Conservation (phyloP, 495 filamentous ascomycete species). For the Echria macrotheca region DNA sequence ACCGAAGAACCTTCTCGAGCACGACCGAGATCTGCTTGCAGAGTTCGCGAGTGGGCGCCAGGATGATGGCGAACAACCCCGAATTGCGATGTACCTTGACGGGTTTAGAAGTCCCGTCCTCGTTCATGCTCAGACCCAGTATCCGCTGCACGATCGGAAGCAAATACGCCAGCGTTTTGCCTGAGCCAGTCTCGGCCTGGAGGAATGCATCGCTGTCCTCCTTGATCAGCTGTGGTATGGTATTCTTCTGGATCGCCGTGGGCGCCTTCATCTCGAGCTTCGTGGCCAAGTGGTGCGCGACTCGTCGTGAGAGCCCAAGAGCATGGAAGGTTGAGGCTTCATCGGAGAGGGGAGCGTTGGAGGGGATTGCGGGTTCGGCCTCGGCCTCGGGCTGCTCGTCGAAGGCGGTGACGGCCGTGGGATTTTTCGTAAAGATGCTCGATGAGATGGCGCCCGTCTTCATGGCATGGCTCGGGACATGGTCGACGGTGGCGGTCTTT, state of each 20-base stretch:
- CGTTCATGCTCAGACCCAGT: slow-evolving; percentile 60
- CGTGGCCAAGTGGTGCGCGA: slow-evolving; percentile 76
- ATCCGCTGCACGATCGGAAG: slow-evolving; percentile 87
- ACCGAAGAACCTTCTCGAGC: slow-evolving; percentile 72
- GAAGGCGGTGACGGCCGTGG: slow-evolving; percentile 54
- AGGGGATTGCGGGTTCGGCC: slow-evolving; percentile 60
- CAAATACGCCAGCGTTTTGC: slow-evolving; percentile 92
- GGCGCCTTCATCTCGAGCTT: slow-evolving; percentile 87
- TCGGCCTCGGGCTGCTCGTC: slow-evolving; percentile 37
- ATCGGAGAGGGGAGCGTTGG: slow-evolving; percentile 87
- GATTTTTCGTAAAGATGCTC: slow-evolving; percentile 87
- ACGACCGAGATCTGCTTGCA: slow-evolving; percentile 89
- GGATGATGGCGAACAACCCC: slow-evolving; percentile 83
- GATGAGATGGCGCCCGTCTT: slow-evolving; percentile 61
- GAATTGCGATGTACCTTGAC: slow-evolving; percentile 66
- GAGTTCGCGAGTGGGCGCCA: slow-evolving; percentile 88
- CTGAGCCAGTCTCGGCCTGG: slow-evolving; percentile 94
- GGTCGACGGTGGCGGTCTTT: slow-evolving; percentile 15
- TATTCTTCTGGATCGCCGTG: slow-evolving; percentile 88
- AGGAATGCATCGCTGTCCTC: slow-evolving; percentile 90
- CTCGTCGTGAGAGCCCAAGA: slow-evolving; percentile 67
- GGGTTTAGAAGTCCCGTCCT: slow-evolving; percentile 39
- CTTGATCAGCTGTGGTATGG: slow-evolving; percentile 66
- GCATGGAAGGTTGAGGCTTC: slow-evolving; percentile 78
- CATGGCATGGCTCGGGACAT: slow-evolving; percentile 22